These are phyloP conservation scores for Fusarium longipes DNA, from an alignment of 2,329 filamentous ascomycete species.

Conservation along the genomic window DNA sequence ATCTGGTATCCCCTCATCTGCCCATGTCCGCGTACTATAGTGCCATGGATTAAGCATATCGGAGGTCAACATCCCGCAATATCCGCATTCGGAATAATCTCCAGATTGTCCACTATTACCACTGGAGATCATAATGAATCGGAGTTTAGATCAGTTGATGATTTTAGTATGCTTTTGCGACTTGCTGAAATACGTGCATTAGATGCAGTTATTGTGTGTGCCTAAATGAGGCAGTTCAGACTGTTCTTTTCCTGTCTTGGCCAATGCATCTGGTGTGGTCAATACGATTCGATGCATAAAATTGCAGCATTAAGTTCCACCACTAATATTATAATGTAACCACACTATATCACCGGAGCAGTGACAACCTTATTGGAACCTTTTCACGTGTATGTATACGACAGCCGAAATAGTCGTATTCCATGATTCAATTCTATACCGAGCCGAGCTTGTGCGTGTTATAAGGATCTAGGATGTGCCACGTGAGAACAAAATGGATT, in stretches of 20 bases:
- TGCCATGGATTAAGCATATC: conserved; percentile 26
- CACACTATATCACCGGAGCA: background rate
- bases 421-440: background rate
- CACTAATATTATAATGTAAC: background rate
- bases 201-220: background rate
- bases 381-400: background rate
- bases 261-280: background rate
- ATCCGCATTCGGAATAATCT: conserved; percentile 27
- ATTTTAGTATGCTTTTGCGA: background rate
- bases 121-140: background rate
- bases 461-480: too few relatives aligned
- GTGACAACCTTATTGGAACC: background rate
- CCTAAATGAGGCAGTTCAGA: background rate
- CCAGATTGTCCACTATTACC: background rate
- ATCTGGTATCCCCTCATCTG: conserved; percentile 10
- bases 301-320: background rate
- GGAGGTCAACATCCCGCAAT: conserved; percentile 29
- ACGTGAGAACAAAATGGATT: too few relatives aligned
- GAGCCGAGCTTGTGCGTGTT: background rate
- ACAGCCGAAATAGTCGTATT: background rate
- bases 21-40: conserved; percentile 5
- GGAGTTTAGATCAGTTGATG: background rate
- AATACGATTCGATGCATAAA: background rate
- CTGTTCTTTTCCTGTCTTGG: background rate
- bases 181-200: background rate